These are phyloP conservation scores for Iris pallida DNA, from an alignment of 116 monocot species.

Conservation along the genomic window DNA sequence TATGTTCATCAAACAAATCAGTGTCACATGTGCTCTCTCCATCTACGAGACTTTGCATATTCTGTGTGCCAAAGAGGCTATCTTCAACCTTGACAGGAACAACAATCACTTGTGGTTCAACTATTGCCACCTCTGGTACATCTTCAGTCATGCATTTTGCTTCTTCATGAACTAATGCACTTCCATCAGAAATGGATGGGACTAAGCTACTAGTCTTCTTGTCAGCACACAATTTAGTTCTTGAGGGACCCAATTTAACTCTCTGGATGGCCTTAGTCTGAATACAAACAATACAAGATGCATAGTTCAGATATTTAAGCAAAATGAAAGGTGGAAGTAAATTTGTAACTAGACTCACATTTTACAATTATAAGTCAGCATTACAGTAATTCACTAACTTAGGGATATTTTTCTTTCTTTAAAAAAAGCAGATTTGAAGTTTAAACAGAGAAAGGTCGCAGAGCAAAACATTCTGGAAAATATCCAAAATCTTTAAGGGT, in stretches of 20 bases:
- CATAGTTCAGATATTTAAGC: too few relatives aligned
- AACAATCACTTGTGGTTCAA: conserved; percentile 14
- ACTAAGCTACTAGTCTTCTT: not conserved
- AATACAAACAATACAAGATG: not conserved
- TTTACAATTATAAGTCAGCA: too few relatives aligned
- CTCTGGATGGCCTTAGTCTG: conserved; percentile 15
- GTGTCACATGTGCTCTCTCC: conserved; percentile 15
- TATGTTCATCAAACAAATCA: conserved; percentile 15
- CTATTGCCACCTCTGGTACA: not conserved
- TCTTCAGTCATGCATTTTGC: conserved; percentile 7
- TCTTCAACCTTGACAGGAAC: conserved; percentile 5
- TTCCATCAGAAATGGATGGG: conserved; percentile 3
- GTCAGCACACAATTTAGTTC: conserved; percentile 4
- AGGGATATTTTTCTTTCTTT: too few relatives aligned
- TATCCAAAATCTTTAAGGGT: too few relatives aligned
- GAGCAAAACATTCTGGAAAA: too few relatives aligned
- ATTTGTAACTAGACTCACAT: too few relatives aligned
- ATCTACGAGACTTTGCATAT: conserved; percentile 8
- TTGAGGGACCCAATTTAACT: conserved; percentile 8
- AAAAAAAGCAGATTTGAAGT: too few relatives aligned
- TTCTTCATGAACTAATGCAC: conserved; percentile 5
- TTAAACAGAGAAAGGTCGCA: too few relatives aligned
- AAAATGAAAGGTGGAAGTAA: too few relatives aligned
- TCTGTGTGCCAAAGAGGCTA: not conserved
- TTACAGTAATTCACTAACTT: too few relatives aligned